Evolutionary conservation across 2,329 filamentous ascomycete species (phyloP).

Genomic region (Pyrenochaeta sp.): DNA sequence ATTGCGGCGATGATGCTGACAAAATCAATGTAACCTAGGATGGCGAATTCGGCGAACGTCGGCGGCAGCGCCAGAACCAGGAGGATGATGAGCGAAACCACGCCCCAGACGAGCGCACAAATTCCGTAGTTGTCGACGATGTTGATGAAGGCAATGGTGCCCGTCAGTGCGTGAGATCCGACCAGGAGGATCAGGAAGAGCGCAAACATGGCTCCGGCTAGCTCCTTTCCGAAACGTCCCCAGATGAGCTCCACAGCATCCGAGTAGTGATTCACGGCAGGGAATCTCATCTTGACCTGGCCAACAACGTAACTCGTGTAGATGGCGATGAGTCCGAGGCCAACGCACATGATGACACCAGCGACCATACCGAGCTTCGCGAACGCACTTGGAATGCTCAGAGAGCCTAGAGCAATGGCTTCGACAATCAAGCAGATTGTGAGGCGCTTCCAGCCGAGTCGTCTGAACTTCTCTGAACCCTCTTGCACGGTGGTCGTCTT

Average conservation of each 20-base stretch:
- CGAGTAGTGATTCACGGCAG: slow-evolving; percentile 71
- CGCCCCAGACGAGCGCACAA: slow-evolving; percentile 71
- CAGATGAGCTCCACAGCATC: slow-evolving; percentile 71
- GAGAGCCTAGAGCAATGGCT: slow-evolving; percentile 57
- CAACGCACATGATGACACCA: slow-evolving; percentile 54
- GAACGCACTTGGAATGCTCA: slow-evolving; percentile 56
- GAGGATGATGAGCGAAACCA: slow-evolving; percentile 67
- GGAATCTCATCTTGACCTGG: slow-evolving; percentile 65
- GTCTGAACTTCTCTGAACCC: slow-evolving; percentile 49
- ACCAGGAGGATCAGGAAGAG: slow-evolving; percentile 64
- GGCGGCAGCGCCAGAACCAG: slow-evolving; percentile 68
- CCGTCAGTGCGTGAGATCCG: slow-evolving; percentile 74
- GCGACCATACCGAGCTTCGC: slow-evolving; percentile 56
- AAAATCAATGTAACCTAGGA: slow-evolving; percentile 64
- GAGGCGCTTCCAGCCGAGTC: slow-evolving; percentile 59
- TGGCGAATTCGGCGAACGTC: slow-evolving; percentile 69
- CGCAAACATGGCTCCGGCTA: slow-evolving; percentile 66
- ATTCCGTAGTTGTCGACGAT: slow-evolving; percentile 64
- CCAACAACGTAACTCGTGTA: slow-evolving; percentile 70
- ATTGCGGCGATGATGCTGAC: slow-evolving; percentile 71
- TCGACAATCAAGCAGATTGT: slow-evolving; percentile 60
- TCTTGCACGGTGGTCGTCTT: slow-evolving; percentile 43
- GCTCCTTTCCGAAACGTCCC: slow-evolving; percentile 57
- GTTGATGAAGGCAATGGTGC: slow-evolving; percentile 71
- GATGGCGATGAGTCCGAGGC: slow-evolving; percentile 64